Evolutionary conservation across 352 stramenopile species (phyloP).

Genomic region (Aphanomyces astaci): DNA sequence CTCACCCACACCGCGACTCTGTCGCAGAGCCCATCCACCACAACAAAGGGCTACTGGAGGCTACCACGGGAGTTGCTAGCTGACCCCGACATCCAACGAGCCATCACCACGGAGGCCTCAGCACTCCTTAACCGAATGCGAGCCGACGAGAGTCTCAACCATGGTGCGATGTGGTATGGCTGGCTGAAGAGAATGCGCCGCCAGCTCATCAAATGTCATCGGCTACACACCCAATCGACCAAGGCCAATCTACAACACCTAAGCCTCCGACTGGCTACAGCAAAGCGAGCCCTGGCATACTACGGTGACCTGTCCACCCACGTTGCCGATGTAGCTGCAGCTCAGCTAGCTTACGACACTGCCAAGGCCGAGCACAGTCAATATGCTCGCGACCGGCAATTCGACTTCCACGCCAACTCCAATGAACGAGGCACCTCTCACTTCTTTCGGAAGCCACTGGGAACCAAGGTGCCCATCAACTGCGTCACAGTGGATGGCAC

Average conservation of each 20-base stretch:
- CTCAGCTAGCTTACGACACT: background rate
- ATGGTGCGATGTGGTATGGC: constrained; percentile 1
- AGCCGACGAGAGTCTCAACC: background rate
- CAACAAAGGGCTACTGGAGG: background rate
- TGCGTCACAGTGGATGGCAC: background rate
- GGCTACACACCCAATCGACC: background rate
- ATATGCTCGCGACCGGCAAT: background rate
- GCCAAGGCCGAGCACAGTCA: background rate
- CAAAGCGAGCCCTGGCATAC: no score
- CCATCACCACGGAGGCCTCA: background rate
- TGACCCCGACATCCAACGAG: background rate
- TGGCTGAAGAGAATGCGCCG: background rate
- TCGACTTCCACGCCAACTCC: no score
- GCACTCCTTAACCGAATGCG: background rate
- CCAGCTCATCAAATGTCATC: background rate
- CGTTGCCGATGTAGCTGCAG: no score
- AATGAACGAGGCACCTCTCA: no score
- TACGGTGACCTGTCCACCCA: no score
- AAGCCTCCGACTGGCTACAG: background rate
- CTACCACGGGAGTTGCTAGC: background rate
- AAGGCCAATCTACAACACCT: background rate
- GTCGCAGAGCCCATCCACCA: background rate
- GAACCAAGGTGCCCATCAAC: no score
- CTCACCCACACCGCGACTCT: background rate
- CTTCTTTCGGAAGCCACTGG: no score